These are phyloP conservation scores for Ophiocordyceps polyrhachis-furcata DNA, from an alignment of 2,329 filamentous ascomycete genomes.

Conservation along the genomic window DNA sequence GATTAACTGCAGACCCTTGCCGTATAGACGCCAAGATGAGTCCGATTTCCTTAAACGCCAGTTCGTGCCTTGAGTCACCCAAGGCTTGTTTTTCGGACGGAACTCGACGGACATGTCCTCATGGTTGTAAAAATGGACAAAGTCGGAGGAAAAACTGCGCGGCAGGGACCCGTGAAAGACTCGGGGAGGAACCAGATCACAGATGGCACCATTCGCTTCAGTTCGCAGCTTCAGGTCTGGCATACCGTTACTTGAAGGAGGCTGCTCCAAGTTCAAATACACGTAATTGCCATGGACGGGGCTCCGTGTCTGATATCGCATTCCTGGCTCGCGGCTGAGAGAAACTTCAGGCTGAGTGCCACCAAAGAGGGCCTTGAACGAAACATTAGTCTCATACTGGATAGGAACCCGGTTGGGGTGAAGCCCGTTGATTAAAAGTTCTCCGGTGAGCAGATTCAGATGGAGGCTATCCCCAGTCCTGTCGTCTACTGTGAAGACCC, in stretches of 20 bases:
- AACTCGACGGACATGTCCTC: constrained; percentile 12
- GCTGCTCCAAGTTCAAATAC: constrained; percentile 13
- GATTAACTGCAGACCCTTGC: neutral
- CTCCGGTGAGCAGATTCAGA: constrained; percentile 30
- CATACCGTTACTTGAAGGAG: neutral
- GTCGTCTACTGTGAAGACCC: neutral
- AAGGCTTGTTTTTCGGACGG: constrained; percentile 8
- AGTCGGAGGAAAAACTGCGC: constrained; percentile 17
- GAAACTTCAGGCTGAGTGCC: constrained; percentile 23
- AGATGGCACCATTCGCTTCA: constrained; percentile 1
- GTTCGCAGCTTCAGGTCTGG: constrained; percentile 14
- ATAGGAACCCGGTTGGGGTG: constrained; percentile 27
- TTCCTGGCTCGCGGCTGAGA: constrained; percentile 16
- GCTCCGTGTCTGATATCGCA: constrained; percentile 21
- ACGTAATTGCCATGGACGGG: constrained; percentile 13
- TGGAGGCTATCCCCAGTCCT: constrained; percentile 12
- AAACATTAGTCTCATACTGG: constrained; percentile 20
- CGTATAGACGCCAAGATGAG: neutral
- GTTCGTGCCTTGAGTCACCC: neutral
- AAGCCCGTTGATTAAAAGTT: constrained; percentile 31
- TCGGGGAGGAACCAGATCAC: constrained; percentile 13
- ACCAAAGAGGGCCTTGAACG: constrained; percentile 21
- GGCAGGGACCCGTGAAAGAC: constrained; percentile 15
- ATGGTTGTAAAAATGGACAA: constrained; percentile 26
- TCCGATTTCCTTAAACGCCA: neutral